Evolutionary conservation across 768 basidiomycete species (phyloP).

Genomic region (Amanita subjunquillea): DNA sequence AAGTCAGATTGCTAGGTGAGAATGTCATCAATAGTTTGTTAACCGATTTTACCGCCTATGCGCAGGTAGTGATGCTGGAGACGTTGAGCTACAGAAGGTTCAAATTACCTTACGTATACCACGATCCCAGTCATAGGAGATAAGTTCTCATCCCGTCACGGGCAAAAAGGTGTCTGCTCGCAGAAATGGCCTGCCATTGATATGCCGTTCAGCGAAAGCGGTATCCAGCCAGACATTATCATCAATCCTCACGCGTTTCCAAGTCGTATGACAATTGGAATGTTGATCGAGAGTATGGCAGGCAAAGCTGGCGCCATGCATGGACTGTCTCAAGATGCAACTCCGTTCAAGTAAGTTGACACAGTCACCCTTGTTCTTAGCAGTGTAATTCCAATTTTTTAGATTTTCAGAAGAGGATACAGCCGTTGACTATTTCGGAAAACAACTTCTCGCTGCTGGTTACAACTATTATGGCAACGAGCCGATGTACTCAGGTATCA

Average conservation of each 20-base stretch:
- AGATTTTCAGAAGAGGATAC: slow-evolving; percentile 75
- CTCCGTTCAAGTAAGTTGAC: slow-evolving; percentile 82
- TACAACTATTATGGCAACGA: slow-evolving; percentile 99
- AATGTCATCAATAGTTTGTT: not conserved
- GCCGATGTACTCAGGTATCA: slow-evolving; percentile 99
- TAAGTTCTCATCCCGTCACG: slow-evolving; percentile 98
- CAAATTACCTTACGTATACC: slow-evolving; percentile 91
- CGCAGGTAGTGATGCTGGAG: slow-evolving; percentile 77
- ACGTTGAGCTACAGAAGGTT: slow-evolving; percentile 82
- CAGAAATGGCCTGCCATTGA: slow-evolving; percentile 98
- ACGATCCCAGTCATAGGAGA: slow-evolving; percentile 97
- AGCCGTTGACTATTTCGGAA: slow-evolving; percentile 96
- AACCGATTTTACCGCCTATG: slow-evolving; percentile 2
- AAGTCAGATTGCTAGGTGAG: slow-evolving; percentile 83
- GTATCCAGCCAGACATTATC: slow-evolving; percentile 98
- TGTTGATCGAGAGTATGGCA: slow-evolving; percentile 99
- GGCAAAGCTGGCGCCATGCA: slow-evolving; percentile 99
- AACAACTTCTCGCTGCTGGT: slow-evolving; percentile 86
- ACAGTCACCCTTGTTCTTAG: slow-evolving; percentile 1
- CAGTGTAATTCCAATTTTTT: slow-evolving; percentile 5
- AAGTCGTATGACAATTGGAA: slow-evolving; percentile 98
- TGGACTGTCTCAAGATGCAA: slow-evolving; percentile 95
- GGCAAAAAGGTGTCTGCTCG: slow-evolving; percentile 98
- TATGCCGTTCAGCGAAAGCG: slow-evolving; percentile 98
- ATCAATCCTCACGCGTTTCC: slow-evolving; percentile 99